phyloP scores from a whole-genome alignment of 1,284 basidiomycete genomes.

The Crucibulum cyathiforme region DNA sequence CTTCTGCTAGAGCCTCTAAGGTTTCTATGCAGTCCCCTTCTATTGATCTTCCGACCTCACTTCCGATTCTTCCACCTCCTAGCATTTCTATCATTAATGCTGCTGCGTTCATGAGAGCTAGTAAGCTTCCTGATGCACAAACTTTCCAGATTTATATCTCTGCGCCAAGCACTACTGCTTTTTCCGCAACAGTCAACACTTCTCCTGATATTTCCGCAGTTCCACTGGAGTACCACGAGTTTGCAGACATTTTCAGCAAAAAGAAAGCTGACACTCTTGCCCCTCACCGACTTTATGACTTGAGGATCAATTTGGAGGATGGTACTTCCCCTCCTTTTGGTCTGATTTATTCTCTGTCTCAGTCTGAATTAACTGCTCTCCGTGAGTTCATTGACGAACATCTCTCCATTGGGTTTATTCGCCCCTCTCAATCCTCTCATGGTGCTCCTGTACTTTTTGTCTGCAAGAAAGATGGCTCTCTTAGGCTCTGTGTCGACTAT shows the following conservation, averaged over 20 bases:
- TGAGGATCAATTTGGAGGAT: constrained; percentile 1
- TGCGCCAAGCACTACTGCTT: too few relatives aligned
- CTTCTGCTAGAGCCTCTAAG: too few relatives aligned
- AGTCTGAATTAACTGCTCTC: neutral
- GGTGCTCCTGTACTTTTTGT: constrained; percentile 16
- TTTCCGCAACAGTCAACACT: neutral
- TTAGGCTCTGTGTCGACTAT: constrained; percentile 48
- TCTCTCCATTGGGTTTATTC: constrained; percentile 11
- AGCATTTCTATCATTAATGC: constrained; percentile 3
- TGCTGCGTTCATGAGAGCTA: constrained; percentile 4
- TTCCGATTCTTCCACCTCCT: neutral
- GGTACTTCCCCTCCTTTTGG: neutral
- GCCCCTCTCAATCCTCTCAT: constrained; percentile 8
- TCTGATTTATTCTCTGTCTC: constrained; percentile 3
- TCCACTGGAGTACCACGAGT: neutral
- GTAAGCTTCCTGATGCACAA: constrained; percentile 1
- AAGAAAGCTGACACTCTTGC: neutral
- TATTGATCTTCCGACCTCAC: neutral
- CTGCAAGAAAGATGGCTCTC: constrained; percentile 48
- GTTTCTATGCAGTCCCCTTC: too few relatives aligned
- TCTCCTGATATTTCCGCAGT: neutral
- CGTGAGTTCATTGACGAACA: constrained; percentile 15
- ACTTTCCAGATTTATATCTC: neutral
- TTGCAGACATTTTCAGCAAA: neutral
- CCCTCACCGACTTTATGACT: constrained; percentile 1